Percentiles rank a stretch among this genome's conserved stretches.
phyloP scores from a whole-genome alignment of 805 yeast species.

The Martiniozyma abietophila region DNA sequence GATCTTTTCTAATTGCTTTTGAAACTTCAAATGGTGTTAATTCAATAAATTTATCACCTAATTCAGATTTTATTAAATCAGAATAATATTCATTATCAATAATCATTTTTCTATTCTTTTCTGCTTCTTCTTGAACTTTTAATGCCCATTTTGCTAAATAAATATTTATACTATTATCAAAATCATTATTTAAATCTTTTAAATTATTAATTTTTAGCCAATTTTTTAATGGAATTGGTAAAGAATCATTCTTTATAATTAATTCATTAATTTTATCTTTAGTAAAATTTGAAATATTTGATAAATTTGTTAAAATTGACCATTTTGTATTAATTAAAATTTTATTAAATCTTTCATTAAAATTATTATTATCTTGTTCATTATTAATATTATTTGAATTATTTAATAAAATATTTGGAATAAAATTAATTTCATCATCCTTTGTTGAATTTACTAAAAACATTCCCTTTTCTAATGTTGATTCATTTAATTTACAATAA shows the following conservation, averaged over 20 bases:
- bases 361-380: conserved; percentile 25
- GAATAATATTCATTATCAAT: conserved; percentile 52
- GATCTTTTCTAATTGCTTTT: conserved; percentile 55
- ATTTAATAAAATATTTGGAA: conserved; percentile 35
- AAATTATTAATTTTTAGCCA: conserved; percentile 74
- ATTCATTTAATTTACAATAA: conserved; percentile 54
- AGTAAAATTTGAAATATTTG: conserved; percentile 62
- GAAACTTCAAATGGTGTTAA: conserved; percentile 52
- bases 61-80: conserved; percentile 45
- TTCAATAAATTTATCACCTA: conserved; percentile 44
- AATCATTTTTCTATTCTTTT: conserved; percentile 42
- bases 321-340: conserved; percentile 67
- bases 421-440: conserved; percentile 52
- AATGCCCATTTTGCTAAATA: conserved; percentile 96
- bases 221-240: conserved; percentile 50
- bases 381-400: conserved; percentile 20
- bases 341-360: conserved; percentile 33
- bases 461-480: conserved; percentile 64
- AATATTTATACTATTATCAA: conserved; percentile 85
- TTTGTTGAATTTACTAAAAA: conserved; percentile 71
- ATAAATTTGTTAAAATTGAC: conserved; percentile 78
- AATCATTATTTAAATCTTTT: conserved; percentile 67
- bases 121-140: conserved; percentile 87
- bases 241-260: conserved; percentile 27
- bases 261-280: conserved; percentile 55